A percentile compares a stretch with the other conserved stretches of the same genome.
These are phyloP conservation scores for Daedaleopsis sinensis DNA, from an alignment of 768 basidiomycete species.

Conservation along the genomic window DNA sequence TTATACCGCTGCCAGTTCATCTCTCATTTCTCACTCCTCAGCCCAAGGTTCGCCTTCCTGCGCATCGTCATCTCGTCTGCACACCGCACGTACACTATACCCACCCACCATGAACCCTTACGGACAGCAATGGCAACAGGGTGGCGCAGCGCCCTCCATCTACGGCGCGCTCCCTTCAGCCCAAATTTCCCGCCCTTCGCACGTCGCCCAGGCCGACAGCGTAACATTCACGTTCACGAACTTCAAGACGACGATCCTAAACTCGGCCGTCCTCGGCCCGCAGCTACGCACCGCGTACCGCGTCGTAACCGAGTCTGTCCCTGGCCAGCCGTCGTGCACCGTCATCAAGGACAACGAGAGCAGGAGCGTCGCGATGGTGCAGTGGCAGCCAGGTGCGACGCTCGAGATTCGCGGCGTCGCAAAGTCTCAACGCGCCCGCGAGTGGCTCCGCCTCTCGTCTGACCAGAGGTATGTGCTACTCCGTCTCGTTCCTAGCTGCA, in stretches of 20 bases:
- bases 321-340: constrained; percentile 53
- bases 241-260: constrained; percentile 54
- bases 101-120: constrained; percentile 31
- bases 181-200: constrained; percentile 29
- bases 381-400: constrained; percentile 52
- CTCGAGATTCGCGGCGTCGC: constrained; percentile 57
- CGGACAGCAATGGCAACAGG: constrained; percentile 23
- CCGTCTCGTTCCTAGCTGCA: no score
- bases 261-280: constrained; percentile 57
- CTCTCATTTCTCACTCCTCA: neutral
- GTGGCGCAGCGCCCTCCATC: constrained; percentile 48
- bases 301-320: constrained; percentile 50
- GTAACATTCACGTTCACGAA: constrained; percentile 53
- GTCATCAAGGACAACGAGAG: constrained; percentile 52
- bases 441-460: constrained; percentile 57
- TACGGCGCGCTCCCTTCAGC: constrained; percentile 66
- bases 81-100: neutral
- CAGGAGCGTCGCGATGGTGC: constrained; percentile 54
- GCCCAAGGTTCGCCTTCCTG: neutral
- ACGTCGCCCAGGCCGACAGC: constrained; percentile 31
- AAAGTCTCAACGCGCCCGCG: constrained; percentile 47
- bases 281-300: constrained; percentile 50
- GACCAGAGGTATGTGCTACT: constrained; percentile 44
- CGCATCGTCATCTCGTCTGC: neutral
- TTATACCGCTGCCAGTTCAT: neutral